Base-by-base conservation (phyloP, 371 early-diverging fungal genomes). In the Circinella umbellata region DNA sequence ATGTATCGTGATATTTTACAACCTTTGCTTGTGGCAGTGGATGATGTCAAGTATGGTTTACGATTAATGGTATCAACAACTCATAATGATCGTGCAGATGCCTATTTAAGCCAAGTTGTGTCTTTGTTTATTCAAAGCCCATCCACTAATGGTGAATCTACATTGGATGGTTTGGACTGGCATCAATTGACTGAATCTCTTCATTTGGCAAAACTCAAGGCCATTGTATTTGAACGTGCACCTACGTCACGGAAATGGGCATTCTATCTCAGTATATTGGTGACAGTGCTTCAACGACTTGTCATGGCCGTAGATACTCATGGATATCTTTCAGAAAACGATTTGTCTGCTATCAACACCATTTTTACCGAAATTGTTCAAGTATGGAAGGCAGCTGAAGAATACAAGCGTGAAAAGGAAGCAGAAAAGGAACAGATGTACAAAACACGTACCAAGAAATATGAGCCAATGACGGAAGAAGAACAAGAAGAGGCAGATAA, bases 41-140 rank as follows among this genome's bases (percentile, higher is more conserved):
- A 90, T 68, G 91, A 93, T 68, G 72, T 96, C 76, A 92, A 93
- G 74, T 91, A 89, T 75, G 96, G 95, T 66, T 62, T 95, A 17
- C 86, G 92, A 13, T 73, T 92, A 51, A 69, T 90, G 61, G 77
- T 86, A 4, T 76, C 80, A 13, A 71, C 76, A 6, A 67, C 63
- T 34, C 75, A 78, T 15, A 66, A 69, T 34, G 73, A 73, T 59
- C 62, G 74, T n/a, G 72, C 73, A 0, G 78, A 80, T 47, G 70
- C 64, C 15, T 80, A 79, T 48, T 63, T 77, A 18, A 75, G 77
- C 27, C 74, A 86, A 35, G 80, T 88, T 5, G 74, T 86, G 47
- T 80, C 81, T 60, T 72, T 85, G 3, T 74, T 86, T 48, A 71
- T 87, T 13, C 80, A 84, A 57, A 78, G 77, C 59, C 80, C 84